phyloP scores from a whole-genome alignment of 108 stramenopile species.

The Discostella stelligeroides region DNA sequence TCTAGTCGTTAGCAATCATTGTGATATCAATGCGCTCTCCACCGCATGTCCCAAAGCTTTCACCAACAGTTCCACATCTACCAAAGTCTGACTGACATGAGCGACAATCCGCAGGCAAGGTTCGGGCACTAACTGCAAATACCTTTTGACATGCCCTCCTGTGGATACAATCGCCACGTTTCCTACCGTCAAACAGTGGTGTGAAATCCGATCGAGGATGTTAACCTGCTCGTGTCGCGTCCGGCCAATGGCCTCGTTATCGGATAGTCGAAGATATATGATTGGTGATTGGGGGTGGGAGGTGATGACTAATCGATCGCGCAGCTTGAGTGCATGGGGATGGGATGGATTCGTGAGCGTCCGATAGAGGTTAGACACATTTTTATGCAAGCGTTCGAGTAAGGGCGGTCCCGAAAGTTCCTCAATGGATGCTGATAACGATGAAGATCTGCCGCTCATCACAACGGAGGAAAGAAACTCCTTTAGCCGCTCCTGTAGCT shows the following conservation, averaged over 20 bases:
- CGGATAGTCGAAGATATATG: conserved; percentile 67
- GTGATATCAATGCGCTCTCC: conserved; percentile 31
- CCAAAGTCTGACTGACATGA: conserved; percentile 65
- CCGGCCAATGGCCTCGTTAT: conserved; percentile 47
- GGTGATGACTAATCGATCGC: conserved; percentile 60
- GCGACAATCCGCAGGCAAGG: conserved; percentile 79
- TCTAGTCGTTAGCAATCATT: not conserved
- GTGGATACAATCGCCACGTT: conserved; percentile 74
- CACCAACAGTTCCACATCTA: conserved; percentile 64
- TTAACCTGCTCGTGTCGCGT: conserved; percentile 56
- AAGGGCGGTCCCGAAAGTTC: conserved; percentile 34
- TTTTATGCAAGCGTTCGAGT: conserved; percentile 28
- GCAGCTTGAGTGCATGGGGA: conserved; percentile 44
- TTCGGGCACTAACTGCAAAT: conserved; percentile 67
- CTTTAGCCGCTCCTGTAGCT: conserved; percentile 16
- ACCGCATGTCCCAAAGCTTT: conserved; percentile 42
- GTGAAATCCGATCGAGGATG: conserved; percentile 71
- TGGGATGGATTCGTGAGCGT: conserved; percentile 44
- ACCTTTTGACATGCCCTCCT: conserved; percentile 53
- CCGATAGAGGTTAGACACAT: conserved; percentile 24
- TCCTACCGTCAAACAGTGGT: conserved; percentile 62
- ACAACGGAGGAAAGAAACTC: not conserved
- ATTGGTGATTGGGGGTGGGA: conserved; percentile 81
- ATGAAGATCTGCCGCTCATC: not conserved
- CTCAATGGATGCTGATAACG: not conserved